Conservation (phyloP, 768 basidiomycete genomes). For the Lactarius deliciosus region DNA sequence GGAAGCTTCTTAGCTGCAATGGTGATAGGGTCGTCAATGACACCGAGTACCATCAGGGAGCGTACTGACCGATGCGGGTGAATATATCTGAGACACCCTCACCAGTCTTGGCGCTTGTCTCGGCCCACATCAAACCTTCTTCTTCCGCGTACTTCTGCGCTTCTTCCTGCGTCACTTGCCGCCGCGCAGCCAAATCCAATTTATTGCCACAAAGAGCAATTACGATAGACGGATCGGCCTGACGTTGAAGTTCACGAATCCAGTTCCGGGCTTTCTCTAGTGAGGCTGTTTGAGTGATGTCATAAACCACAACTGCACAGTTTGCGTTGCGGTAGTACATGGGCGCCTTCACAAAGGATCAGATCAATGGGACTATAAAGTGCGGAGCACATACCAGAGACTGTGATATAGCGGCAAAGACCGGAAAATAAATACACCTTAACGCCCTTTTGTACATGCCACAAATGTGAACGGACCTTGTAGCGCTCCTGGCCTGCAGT, state of each 20-base stretch:
- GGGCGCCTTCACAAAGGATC: conserved; percentile 57
- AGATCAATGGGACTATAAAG: background rate
- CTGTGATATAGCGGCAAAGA: conserved; percentile 29
- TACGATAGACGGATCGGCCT: conserved; percentile 95
- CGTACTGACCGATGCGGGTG: conserved; percentile 70
- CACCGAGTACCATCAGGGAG: conserved; percentile 3
- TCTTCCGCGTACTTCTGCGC: conserved; percentile 91
- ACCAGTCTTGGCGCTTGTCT: conserved; percentile 88
- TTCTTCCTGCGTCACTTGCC: conserved; percentile 84
- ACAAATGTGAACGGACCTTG: conserved; percentile 51
- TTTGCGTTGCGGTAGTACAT: conserved; percentile 98
- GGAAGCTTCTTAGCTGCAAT: conserved; percentile 82
- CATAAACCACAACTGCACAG: conserved; percentile 93
- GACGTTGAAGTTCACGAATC: conserved; percentile 95
- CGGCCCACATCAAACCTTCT: conserved; percentile 90
- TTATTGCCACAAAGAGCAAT: conserved; percentile 98
- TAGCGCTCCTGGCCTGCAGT: conserved; percentile 96
- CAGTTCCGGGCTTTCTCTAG: conserved; percentile 94
- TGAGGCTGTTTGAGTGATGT: conserved; percentile 90
- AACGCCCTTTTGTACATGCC: conserved; percentile 18
- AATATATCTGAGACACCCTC: conserved; percentile 87
- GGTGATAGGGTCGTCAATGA: conserved; percentile 12
- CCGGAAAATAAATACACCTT: conserved; percentile 17
- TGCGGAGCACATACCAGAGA: conserved; percentile 45
- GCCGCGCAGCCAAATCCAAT: conserved; percentile 77